These are phyloP conservation scores for Acephala macrosclerotiorum DNA, from an alignment of 2,329 filamentous ascomycete genomes.

Conservation along the genomic window DNA sequence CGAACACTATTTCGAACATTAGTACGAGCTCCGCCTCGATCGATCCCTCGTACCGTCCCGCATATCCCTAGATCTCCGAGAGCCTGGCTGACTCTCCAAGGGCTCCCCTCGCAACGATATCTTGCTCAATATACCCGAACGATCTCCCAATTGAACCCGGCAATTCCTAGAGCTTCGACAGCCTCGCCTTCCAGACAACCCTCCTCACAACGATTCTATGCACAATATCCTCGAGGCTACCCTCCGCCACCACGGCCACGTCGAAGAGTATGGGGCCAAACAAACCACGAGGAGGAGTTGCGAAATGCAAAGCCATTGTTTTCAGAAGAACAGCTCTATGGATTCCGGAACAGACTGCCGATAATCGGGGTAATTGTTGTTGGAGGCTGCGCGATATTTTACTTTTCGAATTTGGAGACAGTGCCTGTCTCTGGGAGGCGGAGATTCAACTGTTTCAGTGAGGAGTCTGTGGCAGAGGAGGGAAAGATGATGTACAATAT, in stretches of 20 bases:
- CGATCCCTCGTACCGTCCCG: constrained; percentile 7
- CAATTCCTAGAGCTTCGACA: background rate
- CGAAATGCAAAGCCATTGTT: constrained; percentile 48
- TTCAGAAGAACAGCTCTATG: constrained; percentile 44
- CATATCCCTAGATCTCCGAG: background rate
- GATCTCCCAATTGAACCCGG: background rate
- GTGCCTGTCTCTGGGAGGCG: constrained; percentile 76
- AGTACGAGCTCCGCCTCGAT: background rate
- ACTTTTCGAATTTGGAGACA: constrained; percentile 72
- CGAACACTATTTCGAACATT: background rate
- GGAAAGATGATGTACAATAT: constrained; percentile 62
- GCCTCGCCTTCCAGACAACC: background rate
- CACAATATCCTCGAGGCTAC: constrained; percentile 7
- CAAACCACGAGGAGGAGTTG: background rate
- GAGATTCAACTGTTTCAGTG: constrained; percentile 74
- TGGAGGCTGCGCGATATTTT: constrained; percentile 56
- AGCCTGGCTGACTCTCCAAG: background rate
- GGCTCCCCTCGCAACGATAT: background rate
- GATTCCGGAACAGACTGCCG: constrained; percentile 46
- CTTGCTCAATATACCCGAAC: background rate
- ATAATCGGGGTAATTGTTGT: constrained; percentile 51
- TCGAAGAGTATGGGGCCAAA: constrained; percentile 4
- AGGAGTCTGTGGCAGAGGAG: constrained; percentile 60
- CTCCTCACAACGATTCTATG: background rate
- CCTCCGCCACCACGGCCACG: background rate